Conservation (phyloP, 805 yeast genomes). For the Wickerhamiella sergipiensis region DNA sequence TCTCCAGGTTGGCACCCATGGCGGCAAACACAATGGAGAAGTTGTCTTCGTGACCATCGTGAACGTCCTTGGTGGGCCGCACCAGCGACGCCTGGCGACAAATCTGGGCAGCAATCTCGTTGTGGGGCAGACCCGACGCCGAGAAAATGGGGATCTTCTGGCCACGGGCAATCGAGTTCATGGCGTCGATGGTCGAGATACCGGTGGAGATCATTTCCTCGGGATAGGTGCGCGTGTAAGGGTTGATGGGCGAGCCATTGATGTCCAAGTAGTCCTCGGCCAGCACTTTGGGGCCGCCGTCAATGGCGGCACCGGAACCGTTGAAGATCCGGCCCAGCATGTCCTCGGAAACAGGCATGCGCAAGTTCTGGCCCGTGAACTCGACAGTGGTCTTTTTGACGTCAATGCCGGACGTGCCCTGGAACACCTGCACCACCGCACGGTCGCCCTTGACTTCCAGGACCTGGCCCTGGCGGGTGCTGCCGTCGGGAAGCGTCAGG, state of each 20-base stretch:
- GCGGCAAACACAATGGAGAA: slow-evolving; percentile 99
- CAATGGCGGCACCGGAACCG: slow-evolving; percentile 98
- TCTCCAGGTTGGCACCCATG: slow-evolving; percentile 99
- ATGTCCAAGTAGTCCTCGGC: slow-evolving; percentile 98
- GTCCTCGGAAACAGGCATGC: slow-evolving; percentile 92
- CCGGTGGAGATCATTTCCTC: slow-evolving; percentile 99
- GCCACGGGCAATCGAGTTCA: slow-evolving; percentile 99
- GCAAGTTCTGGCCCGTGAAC: slow-evolving; percentile 89
- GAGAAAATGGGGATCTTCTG: slow-evolving; percentile 98
- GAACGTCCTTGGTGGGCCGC: slow-evolving; percentile 98
- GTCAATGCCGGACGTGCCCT: slow-evolving; percentile 98
- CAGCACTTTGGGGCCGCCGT: slow-evolving; percentile 93
- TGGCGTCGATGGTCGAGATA: slow-evolving; percentile 94
- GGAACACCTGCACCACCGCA: slow-evolving; percentile 97
- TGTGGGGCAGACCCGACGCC: slow-evolving; percentile 98
- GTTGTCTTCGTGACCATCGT: slow-evolving; percentile 98
- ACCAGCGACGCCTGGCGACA: slow-evolving; percentile 99
- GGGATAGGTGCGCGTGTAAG: slow-evolving; percentile 95
- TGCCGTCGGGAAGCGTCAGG: slow-evolving; percentile 91
- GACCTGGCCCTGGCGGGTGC: slow-evolving; percentile 92
- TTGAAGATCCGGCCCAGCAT: slow-evolving; percentile 95
- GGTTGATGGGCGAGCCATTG: slow-evolving; percentile 98
- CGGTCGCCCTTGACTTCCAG: slow-evolving; percentile 93
- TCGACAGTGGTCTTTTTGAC: slow-evolving; percentile 95
- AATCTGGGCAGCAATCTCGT: slow-evolving; percentile 98